phyloP scores from a whole-genome alignment of 148 eudicot genomes.

The Rhododendron vialii region DNA sequence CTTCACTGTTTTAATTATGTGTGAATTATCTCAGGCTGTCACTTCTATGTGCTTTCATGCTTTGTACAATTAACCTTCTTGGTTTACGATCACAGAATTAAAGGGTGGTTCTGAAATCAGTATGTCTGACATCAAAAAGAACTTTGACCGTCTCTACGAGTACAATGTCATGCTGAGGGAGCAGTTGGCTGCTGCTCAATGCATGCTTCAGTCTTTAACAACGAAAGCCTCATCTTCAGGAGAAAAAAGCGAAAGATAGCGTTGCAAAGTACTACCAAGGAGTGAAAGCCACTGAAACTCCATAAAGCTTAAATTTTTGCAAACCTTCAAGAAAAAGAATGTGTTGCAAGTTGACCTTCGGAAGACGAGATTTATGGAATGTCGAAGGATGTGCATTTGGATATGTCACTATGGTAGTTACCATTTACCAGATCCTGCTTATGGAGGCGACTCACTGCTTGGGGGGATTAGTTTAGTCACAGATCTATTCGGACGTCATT shows the following conservation, averaged over 20 bases:
- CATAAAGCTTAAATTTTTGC: not conserved
- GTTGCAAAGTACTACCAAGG: not conserved
- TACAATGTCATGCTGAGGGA: constrained; percentile 65
- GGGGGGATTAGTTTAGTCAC: not conserved
- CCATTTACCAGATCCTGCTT: not conserved
- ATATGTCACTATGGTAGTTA: not conserved
- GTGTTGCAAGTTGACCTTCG: not conserved
- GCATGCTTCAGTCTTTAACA: constrained; percentile 43
- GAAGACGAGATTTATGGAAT: not conserved
- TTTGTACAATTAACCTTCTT: not conserved
- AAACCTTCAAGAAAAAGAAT: not conserved
- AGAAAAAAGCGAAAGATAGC: constrained; percentile 11
- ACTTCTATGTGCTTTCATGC: not conserved
- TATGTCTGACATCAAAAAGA: constrained; percentile 45
- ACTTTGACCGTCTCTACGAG: constrained; percentile 50
- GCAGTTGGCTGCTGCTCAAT: constrained; percentile 42
- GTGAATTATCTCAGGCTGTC: not conserved
- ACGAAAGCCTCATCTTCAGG: constrained; percentile 14
- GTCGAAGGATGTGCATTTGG: not conserved
- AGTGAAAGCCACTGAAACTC: not conserved
- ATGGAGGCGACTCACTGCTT: not conserved
- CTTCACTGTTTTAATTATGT: not conserved
- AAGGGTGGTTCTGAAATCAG: constrained; percentile 21
- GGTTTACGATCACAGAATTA: constrained; percentile 23
- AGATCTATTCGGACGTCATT: not conserved